phyloP scores from a whole-genome alignment of 768 basidiomycete species.

The Phaffia tasmanica region DNA sequence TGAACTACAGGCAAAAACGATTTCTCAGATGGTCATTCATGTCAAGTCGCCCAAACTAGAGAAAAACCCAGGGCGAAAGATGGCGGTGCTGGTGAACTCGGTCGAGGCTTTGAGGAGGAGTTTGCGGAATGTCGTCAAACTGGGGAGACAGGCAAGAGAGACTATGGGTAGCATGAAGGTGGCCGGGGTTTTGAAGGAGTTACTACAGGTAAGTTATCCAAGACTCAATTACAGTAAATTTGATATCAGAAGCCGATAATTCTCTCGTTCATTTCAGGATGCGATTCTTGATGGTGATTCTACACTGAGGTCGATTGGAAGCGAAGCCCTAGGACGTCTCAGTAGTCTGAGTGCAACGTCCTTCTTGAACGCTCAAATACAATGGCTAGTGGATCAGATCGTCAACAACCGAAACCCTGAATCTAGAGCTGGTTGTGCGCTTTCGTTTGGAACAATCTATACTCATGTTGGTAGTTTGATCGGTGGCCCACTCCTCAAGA shows the following conservation, averaged over 20 bases:
- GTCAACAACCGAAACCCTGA: constrained; percentile 89
- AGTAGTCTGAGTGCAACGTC: constrained; percentile 69
- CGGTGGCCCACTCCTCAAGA: constrained; percentile 86
- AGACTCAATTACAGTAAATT: constrained; percentile 9
- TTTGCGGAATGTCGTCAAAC: constrained; percentile 40
- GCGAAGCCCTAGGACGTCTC: constrained; percentile 79
- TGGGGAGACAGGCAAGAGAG: constrained; percentile 31
- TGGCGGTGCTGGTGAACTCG: constrained; percentile 71
- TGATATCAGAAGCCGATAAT: constrained; percentile 16
- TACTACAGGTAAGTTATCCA: constrained; percentile 59
- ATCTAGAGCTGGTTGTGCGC: constrained; percentile 81
- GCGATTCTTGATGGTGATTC: constrained; percentile 69
- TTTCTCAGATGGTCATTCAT: constrained; percentile 46
- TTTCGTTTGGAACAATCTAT: constrained; percentile 86
- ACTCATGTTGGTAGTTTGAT: constrained; percentile 85
- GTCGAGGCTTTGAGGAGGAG: constrained; percentile 61
- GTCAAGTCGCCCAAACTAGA: constrained; percentile 68
- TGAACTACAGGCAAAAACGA: constrained; percentile 36
- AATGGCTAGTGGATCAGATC: constrained; percentile 81
- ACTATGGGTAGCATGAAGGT: constrained; percentile 32
- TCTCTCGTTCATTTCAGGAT: constrained; percentile 44
- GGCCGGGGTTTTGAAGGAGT: constrained; percentile 43
- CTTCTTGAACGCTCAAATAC: constrained; percentile 76
- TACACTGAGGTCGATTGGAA: constrained; percentile 62
- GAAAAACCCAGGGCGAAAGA: constrained; percentile 71